These are phyloP conservation scores for Eutrema salsugineum DNA, from an alignment of 441 rosid species.

Conservation along the genomic window DNA sequence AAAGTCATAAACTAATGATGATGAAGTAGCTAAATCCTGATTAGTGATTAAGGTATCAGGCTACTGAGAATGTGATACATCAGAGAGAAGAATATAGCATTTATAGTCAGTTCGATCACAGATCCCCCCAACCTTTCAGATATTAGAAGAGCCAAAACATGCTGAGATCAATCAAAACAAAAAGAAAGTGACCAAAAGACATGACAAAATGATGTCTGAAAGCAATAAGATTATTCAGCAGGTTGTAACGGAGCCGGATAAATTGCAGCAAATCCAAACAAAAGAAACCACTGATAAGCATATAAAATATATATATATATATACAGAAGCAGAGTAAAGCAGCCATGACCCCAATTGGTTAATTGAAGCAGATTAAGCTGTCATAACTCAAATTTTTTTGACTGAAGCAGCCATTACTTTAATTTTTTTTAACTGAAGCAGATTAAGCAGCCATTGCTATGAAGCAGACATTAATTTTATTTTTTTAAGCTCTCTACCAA, in stretches of 20 bases:
- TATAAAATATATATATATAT: slow-evolving; percentile 5
- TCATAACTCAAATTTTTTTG: not conserved
- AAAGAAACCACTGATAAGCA: slow-evolving; percentile 14
- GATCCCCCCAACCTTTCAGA: slow-evolving; percentile 21
- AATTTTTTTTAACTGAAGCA: not conserved
- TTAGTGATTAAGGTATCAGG: not conserved
- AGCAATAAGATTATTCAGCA: slow-evolving; percentile 5
- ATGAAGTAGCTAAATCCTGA: not conserved
- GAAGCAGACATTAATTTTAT: not conserved
- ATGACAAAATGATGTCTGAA: slow-evolving; percentile 31
- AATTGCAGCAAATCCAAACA: slow-evolving; percentile 23
- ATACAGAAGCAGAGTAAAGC: slow-evolving; percentile 2
- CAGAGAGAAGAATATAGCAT: slow-evolving; percentile 9
- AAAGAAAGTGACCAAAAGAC: slow-evolving; percentile 25
- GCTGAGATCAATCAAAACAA: slow-evolving; percentile 23
- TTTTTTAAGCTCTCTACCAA: slow-evolving; percentile 1
- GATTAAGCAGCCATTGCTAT: not conserved
- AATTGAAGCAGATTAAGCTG: slow-evolving; percentile 11
- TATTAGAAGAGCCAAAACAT: slow-evolving; percentile 26
- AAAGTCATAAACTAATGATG: slow-evolving; percentile 22
- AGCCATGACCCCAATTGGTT: slow-evolving; percentile 6
- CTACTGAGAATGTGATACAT: slow-evolving; percentile 3
- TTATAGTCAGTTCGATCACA: slow-evolving; percentile 14
- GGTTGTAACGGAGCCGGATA: slow-evolving; percentile 22
- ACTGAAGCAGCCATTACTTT: not conserved